Percentiles rank a stretch among this genome's conserved stretches.
Evolutionary conservation across 176 grass and related monocot genomes (phyloP).

Genomic region (Pontederia paniculata): DNA sequence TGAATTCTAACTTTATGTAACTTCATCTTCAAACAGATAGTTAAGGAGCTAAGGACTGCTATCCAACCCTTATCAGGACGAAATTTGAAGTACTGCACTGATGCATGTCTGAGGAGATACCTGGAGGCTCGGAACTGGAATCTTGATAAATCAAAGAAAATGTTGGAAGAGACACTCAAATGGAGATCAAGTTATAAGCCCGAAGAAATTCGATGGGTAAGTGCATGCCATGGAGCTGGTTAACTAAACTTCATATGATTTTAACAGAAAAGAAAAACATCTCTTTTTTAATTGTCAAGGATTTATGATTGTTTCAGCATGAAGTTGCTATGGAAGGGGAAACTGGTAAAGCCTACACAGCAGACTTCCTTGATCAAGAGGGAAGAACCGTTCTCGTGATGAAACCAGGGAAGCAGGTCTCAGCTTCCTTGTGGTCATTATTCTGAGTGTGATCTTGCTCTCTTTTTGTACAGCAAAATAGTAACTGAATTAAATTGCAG

Average conservation of each 20-base stretch:
- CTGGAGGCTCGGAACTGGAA: conserved; percentile 68
- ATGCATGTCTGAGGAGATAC: conserved; percentile 59
- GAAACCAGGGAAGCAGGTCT: conserved; percentile 66
- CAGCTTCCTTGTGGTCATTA: not conserved
- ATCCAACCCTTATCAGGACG: conserved; percentile 40
- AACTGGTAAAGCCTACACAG: conserved; percentile 73
- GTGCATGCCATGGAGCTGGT: not conserved
- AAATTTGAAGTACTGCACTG: conserved; percentile 36
- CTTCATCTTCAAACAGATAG: conserved; percentile 28
- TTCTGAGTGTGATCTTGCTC: not conserved
- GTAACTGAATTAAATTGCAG: conserved; percentile 23
- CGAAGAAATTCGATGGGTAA: conserved; percentile 75
- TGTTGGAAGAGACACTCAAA: conserved; percentile 75
- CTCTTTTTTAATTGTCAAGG: not conserved
- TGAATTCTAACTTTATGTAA: too few relatives aligned
- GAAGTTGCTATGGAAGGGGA: conserved; percentile 64
- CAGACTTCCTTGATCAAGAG: conserved; percentile 60
- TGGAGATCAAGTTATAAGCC: conserved; percentile 67
- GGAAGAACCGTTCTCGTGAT: conserved; percentile 56
- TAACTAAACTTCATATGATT: not conserved
- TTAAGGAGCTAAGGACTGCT: conserved; percentile 51
- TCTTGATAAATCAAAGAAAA: conserved; percentile 56
- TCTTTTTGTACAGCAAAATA: not conserved
- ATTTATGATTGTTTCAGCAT: conserved; percentile 25
- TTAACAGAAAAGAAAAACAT: not conserved